Evolutionary conservation across 768 basidiomycete genomes (phyloP).

Genomic region (Tubosaeta sp.): DNA sequence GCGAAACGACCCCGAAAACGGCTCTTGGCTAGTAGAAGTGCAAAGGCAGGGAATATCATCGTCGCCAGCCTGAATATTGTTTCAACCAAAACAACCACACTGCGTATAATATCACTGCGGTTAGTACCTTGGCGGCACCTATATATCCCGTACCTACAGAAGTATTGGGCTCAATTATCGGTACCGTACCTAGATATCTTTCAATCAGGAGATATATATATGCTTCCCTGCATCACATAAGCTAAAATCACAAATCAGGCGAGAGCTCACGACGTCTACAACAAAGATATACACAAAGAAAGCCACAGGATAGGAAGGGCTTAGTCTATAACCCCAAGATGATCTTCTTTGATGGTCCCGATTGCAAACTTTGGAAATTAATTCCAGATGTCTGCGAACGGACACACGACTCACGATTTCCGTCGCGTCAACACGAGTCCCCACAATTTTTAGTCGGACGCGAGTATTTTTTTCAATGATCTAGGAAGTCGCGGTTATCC

Average conservation of each 20-base stretch:
- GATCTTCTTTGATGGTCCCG: slow-evolving; percentile 97
- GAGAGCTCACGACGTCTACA: background rate
- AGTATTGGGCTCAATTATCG: too few relatives aligned
- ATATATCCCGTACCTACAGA: too few relatives aligned
- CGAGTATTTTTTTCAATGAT: slow-evolving; percentile 92
- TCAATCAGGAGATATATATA: too few relatives aligned
- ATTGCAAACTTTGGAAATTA: slow-evolving; percentile 76
- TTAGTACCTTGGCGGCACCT: too few relatives aligned
- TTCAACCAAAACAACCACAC: too few relatives aligned
- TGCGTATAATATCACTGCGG: too few relatives aligned
- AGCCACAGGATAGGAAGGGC: background rate
- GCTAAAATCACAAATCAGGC: slow-evolving; percentile 5
- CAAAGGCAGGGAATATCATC: too few relatives aligned
- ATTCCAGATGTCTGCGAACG: background rate
- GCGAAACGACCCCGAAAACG: too few relatives aligned
- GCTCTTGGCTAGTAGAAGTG: too few relatives aligned
- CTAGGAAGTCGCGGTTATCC: slow-evolving; percentile 31
- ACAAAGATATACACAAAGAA: background rate
- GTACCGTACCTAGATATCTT: too few relatives aligned
- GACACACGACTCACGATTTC: slow-evolving; percentile 71
- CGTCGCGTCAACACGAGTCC: slow-evolving; percentile 94
- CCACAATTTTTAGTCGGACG: slow-evolving; percentile 95
- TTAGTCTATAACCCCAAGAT: slow-evolving; percentile 87
- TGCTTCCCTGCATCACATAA: too few relatives aligned
- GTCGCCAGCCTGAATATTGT: too few relatives aligned